A percentile compares a stretch with the other conserved stretches of the same genome.
phyloP scores from a whole-genome alignment of 2,329 filamentous ascomycete genomes.

The Apiospora pterosperma region DNA sequence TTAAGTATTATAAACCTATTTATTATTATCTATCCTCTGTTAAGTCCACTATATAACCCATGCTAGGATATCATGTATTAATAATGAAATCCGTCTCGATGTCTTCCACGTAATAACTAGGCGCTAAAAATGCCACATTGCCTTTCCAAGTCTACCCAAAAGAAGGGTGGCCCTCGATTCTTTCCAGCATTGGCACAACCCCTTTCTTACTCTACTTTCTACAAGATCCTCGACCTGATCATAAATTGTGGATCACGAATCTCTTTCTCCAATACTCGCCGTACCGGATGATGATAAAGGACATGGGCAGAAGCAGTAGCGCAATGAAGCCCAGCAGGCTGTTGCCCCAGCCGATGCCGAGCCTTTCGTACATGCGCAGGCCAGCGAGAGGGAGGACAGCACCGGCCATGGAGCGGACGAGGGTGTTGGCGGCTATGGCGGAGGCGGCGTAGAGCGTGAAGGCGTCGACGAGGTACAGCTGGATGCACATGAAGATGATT shows the following conservation, averaged over 20 bases:
- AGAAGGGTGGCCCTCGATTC: neutral
- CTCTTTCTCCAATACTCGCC: constrained; percentile 13
- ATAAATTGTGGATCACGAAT: constrained; percentile 13
- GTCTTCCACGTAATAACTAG: neutral
- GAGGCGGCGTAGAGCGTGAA: constrained; percentile 52
- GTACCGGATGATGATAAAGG: constrained; percentile 14
- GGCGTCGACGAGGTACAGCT: constrained; percentile 51
- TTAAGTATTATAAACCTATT: neutral
- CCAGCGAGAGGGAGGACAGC: constrained; percentile 53
- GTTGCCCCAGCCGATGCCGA: constrained; percentile 58
- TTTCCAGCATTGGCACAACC: neutral
- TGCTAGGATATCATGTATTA: neutral
- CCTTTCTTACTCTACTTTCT: neutral
- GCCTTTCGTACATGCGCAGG: constrained; percentile 43
- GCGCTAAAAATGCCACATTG: neutral
- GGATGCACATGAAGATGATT: constrained; percentile 20
- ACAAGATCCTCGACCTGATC: neutral
- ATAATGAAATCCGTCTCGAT: neutral
- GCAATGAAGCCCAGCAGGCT: constrained; percentile 49
- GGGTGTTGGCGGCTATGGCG: constrained; percentile 55
- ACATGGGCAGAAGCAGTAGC: constrained; percentile 15
- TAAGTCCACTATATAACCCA: neutral
- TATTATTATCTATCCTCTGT: neutral
- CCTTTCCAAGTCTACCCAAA: neutral
- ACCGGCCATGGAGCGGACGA: constrained; percentile 48